Evolutionary conservation across 225 moss, liverwort and hornwort species (phyloP), one percentile per base, ranked within the genome.

Genomic region (Physcomitrellopsis africana): DNA sequence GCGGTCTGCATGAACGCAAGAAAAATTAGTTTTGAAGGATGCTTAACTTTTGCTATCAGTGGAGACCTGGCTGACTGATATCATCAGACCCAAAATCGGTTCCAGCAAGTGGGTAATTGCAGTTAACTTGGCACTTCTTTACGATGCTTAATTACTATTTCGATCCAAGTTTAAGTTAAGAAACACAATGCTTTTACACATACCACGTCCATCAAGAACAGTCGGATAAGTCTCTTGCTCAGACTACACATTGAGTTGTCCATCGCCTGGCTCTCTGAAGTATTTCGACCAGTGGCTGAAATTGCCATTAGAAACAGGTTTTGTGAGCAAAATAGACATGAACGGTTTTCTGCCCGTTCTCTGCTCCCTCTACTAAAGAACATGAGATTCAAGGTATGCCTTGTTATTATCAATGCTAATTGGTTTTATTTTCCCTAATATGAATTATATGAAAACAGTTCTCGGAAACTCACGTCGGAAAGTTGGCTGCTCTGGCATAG

Each of bases 131-230:
- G 1, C 27, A 75, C 43, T 76, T 63, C 44, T 11, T 20, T 17
- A 54, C 13, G 23, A 24, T 15, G 7, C 45, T 44, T 55, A 53
- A 66, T 15, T 18, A 32, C 0, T 51, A 3, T 20, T 26, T 13
- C 14, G 24, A 45, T 43, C 56, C 37, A 55, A 73, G 14, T 68
- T 19, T 9, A 18, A 64, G 41, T 22, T 60, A 65, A 48, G 17
- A 42, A 37, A 52, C 9, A 64, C 29, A 44, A 63, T 65, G 65
- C 10, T 55, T 51, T 63, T 48, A 42, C 18, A 71, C 83, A 32
- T 90, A 97, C 96, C 91, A 89, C 86, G 67, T 94, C 87, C 22
- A 77, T 65, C 27, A 94, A 73, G 74, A 97, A 97, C 6, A 91
- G 77, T 73, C 85, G 87, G 70, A 97, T 52, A 16, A 97, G 86